Conservation (phyloP, 306 rosid species). For the Vigna trinervia region DNA sequence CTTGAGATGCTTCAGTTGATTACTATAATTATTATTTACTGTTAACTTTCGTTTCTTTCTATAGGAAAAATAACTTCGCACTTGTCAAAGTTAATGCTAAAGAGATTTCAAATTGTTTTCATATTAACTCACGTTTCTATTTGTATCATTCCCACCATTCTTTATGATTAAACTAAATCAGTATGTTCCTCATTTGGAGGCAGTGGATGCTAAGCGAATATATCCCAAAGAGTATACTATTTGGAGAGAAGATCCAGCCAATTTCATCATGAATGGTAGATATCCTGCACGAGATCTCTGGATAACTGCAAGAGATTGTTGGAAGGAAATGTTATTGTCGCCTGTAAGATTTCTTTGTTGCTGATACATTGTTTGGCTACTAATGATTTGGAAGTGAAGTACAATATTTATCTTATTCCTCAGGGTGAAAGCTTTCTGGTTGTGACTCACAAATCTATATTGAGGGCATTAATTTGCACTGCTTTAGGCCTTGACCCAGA, state of each 20-base stretch:
- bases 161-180: constrained; percentile 54
- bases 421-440: constrained; percentile 80
- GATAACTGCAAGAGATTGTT: constrained; percentile 70
- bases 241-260: constrained; percentile 88
- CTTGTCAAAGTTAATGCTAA: constrained; percentile 27
- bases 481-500: constrained; percentile 78
- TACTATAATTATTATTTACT: background rate
- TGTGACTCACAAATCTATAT: constrained; percentile 79
- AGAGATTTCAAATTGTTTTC: constrained; percentile 7
- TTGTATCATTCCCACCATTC: constrained; percentile 27
- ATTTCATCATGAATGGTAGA: constrained; percentile 63
- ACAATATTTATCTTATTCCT: constrained; percentile 32
- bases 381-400: constrained; percentile 24
- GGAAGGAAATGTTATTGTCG: constrained; percentile 73
- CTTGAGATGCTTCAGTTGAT: background rate
- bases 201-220: constrained; percentile 61
- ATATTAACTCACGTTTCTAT: constrained; percentile 8
- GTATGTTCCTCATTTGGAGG: constrained; percentile 66
- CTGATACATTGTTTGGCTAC: constrained; percentile 23
- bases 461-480: constrained; percentile 77
- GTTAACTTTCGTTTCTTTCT: background rate
- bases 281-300: constrained; percentile 71
- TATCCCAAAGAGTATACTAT: constrained; percentile 59
- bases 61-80: constrained; percentile 6
- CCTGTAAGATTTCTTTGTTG: constrained; percentile 61